Evolutionary conservation across 208 protist species (phyloP).

Genomic region (Endotrypanum monterogeii): DNA sequence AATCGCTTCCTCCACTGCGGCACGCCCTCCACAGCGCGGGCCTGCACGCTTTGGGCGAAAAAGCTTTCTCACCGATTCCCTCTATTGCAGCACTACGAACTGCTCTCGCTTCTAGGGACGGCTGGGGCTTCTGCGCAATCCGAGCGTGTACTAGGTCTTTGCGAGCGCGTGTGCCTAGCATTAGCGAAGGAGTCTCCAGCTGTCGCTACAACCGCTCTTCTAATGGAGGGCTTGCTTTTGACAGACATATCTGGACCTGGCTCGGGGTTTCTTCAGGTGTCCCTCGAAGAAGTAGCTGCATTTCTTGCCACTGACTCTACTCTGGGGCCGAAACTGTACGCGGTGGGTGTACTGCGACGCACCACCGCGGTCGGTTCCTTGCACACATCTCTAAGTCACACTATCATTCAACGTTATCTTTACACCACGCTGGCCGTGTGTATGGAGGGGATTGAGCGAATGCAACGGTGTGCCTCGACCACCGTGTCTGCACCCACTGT

Average conservation of each 20-base stretch:
- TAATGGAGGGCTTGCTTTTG: conserved; percentile 44
- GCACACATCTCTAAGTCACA: conserved; percentile 14
- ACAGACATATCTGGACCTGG: conserved; percentile 26
- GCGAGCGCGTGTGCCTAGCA: conserved; percentile 39
- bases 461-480: conserved; percentile 12
- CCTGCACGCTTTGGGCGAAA: conserved; percentile 56
- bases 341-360: conserved; percentile 57
- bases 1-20: conserved; percentile 44
- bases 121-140: conserved; percentile 44
- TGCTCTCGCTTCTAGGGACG: conserved; percentile 51
- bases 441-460: conserved; percentile 13
- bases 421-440: conserved; percentile 24
- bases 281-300: conserved; percentile 19
- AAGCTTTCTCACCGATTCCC: conserved; percentile 58
- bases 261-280: conserved; percentile 23
- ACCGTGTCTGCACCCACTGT: neutral
- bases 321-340: conserved; percentile 50
- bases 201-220: conserved; percentile 23
- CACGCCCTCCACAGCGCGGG: conserved; percentile 35
- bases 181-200: conserved; percentile 27
- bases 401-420: conserved; percentile 34
- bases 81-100: conserved; percentile 68
- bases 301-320: conserved; percentile 17
- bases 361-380: conserved; percentile 20
- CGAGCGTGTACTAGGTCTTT: conserved; percentile 39